Evolutionary conservation across 768 basidiomycete genomes (phyloP), one percentile per base, ranked within the genome.

Genomic region (Hericium alpestre): DNA sequence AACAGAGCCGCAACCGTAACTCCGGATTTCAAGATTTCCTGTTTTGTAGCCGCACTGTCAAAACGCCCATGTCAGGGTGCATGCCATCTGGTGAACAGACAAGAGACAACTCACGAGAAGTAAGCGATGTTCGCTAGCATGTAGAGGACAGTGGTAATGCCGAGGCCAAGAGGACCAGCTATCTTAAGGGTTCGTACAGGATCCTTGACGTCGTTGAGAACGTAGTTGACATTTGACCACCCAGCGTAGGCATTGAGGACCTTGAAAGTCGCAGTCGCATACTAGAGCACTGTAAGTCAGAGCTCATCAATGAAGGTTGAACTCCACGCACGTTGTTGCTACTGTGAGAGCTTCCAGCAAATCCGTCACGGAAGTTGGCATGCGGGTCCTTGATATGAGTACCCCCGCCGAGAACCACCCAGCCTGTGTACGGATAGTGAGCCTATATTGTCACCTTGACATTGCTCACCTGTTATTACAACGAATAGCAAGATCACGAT

Each of bases 161-260:
- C 72, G 11, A 83, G 67, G 0, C 80, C 81, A 18, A 83, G 76
- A 0, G 81, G 81, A 2, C 78, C 82, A 0, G 82, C 81, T 38
- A 83, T 80, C 66, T 80, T 81, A 54, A 84, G 75, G 8, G 82
- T 84, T 47, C 79, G 74, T 2, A 82, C 72, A 0, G 82, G 82
- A 61, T 82, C 70, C 59, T 76, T 77, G 54, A 84, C 80, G 10
- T 83, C 80, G 67, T 81, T 82, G 56, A 83, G 66, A 6, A 83
- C 81, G 54, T 79, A 80, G 62, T 81, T 81, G 23, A 78, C 76
- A 48, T 76, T 78, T 2, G 77, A 77, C 81, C 81, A 82, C 5
- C 81, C 81, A 1, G 65, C 47, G 56, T 75, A 79, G 1, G 75
- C 65, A 55, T 72, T 71, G 22, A 83, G 67, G 23, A 83, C 79